A percentile compares a stretch with the other conserved stretches of the same genome.
Conservation (phyloP, 441 rosid genomes). For the Gossypium gossypioides region DNA sequence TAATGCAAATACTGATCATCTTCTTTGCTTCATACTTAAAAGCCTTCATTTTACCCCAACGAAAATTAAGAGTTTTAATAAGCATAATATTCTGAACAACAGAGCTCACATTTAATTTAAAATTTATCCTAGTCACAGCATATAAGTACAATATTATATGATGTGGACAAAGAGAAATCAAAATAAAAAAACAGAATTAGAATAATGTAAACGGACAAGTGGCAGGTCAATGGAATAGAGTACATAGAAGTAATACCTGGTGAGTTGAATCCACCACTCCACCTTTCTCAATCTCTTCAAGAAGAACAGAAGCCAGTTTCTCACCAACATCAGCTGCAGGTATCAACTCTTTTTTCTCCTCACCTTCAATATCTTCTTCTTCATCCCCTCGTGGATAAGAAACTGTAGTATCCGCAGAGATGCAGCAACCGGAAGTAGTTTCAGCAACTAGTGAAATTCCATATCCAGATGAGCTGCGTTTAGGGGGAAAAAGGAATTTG, state of each 20-base stretch:
- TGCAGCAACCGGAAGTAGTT: conserved; percentile 70
- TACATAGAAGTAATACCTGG: conserved; percentile 39
- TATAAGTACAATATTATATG: neutral
- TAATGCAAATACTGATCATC: neutral
- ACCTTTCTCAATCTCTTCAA: conserved; percentile 74
- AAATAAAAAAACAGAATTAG: neutral
- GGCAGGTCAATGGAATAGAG: neutral
- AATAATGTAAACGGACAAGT: neutral
- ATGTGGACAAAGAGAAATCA: neutral
- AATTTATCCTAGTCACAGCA: neutral
- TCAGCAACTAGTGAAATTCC: conserved; percentile 87
- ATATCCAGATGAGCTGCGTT: conserved; percentile 77
- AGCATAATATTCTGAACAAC: neutral
- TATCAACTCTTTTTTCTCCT: conserved; percentile 42
- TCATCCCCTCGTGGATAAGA: conserved; percentile 36
- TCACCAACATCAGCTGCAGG: conserved; percentile 69
- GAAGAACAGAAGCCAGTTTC: conserved; percentile 68
- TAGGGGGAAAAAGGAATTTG: neutral
- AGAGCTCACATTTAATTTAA: neutral
- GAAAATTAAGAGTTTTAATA: neutral
- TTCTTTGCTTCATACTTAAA: neutral
- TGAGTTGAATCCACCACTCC: conserved; percentile 90
- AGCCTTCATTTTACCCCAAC: neutral
- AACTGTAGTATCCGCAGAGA: conserved; percentile 65
- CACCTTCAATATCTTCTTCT: conserved; percentile 43